A percentile compares a stretch with the other conserved stretches of the same genome.
Evolutionary conservation across 805 yeast genomes (phyloP).

Genomic region (Pichia phayaonensis): DNA sequence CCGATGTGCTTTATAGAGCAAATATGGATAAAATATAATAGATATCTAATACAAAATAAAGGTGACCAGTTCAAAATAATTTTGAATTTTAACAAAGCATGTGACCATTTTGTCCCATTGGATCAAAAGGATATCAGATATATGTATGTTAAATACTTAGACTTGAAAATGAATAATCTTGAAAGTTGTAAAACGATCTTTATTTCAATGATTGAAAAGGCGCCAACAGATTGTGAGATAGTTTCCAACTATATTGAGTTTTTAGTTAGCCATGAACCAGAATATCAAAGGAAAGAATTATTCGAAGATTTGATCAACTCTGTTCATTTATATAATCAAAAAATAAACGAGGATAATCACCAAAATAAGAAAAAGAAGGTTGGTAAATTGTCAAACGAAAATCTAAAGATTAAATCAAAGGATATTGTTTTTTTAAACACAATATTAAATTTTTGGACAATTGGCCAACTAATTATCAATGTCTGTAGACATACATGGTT

Average conservation of each 20-base stretch:
- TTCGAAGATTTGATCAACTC: conserved; percentile 12
- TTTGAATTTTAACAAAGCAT: conserved; percentile 44
- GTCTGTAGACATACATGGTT: conserved; percentile 24
- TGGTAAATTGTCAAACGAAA: background rate
- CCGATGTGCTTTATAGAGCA: conserved; percentile 54
- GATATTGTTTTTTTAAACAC: conserved; percentile 14
- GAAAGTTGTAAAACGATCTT: conserved; percentile 18
- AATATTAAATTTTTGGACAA: conserved; percentile 17
- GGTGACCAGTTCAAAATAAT: conserved; percentile 26
- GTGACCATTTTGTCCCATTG: conserved; percentile 30
- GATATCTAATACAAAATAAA: conserved; percentile 37
- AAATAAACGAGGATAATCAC: conserved; percentile 2
- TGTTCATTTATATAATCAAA: conserved; percentile 13
- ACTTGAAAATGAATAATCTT: conserved; percentile 14
- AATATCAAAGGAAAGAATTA: conserved; percentile 2
- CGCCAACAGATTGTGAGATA: conserved; percentile 7
- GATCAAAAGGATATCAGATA: conserved; percentile 22
- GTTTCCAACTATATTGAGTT: conserved; percentile 10
- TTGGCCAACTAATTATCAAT: conserved; percentile 24
- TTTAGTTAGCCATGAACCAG: conserved; percentile 6
- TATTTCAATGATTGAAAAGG: conserved; percentile 11
- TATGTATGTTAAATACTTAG: conserved; percentile 24
- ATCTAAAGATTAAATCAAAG: conserved; percentile 1
- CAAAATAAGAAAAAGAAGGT: conserved; percentile 2
- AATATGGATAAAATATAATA: conserved; percentile 63